These are phyloP conservation scores for Calonectria multiphialidica DNA, from an alignment of 2,329 filamentous ascomycete species.

Conservation along the genomic window DNA sequence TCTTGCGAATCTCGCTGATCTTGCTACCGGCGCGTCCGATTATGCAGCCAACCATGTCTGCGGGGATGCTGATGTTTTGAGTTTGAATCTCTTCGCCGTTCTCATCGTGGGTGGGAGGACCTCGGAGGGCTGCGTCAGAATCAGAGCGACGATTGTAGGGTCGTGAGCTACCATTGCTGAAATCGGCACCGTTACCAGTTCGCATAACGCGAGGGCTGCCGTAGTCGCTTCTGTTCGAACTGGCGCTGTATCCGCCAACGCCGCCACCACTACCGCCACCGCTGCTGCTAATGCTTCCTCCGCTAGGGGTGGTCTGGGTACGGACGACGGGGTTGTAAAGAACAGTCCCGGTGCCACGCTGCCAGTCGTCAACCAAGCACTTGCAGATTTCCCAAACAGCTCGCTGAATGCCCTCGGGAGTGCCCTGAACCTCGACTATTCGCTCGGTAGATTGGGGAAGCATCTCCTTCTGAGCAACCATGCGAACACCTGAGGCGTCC, in stretches of 20 bases:
- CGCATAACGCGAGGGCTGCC: conserved; percentile 83
- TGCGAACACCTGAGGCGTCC: conserved; percentile 94
- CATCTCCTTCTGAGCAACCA: conserved; percentile 99
- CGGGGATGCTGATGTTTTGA: conserved; percentile 99
- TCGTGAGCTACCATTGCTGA: conserved; percentile 81
- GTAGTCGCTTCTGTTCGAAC: conserved; percentile 65
- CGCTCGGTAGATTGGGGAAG: conserved; percentile 98
- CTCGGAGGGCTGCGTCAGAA: conserved; percentile 83
- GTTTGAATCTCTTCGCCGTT: conserved; percentile 98
- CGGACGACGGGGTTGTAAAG: conserved; percentile 97
- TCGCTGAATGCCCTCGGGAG: conserved; percentile 93
- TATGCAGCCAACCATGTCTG: conserved; percentile 99
- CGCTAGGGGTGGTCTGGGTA: conserved; percentile 73
- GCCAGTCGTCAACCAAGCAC: conserved; percentile 97
- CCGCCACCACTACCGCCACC: conserved; percentile 58
- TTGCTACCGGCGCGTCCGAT: conserved; percentile 95
- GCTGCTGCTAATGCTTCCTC: conserved; percentile 59
- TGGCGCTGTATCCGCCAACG: conserved; percentile 51
- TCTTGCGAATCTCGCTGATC: conserved; percentile 99
- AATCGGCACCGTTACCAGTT: conserved; percentile 97
- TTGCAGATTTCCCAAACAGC: conserved; percentile 99
- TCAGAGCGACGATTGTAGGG: conserved; percentile 84
- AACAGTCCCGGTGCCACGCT: conserved; percentile 95
- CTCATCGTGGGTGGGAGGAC: conserved; percentile 90
- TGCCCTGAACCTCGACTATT: conserved; percentile 96